A percentile compares a stretch with the other conserved stretches of the same genome.
Conservation (phyloP, 495 filamentous ascomycete genomes). For the Penicillium pancosmium region DNA sequence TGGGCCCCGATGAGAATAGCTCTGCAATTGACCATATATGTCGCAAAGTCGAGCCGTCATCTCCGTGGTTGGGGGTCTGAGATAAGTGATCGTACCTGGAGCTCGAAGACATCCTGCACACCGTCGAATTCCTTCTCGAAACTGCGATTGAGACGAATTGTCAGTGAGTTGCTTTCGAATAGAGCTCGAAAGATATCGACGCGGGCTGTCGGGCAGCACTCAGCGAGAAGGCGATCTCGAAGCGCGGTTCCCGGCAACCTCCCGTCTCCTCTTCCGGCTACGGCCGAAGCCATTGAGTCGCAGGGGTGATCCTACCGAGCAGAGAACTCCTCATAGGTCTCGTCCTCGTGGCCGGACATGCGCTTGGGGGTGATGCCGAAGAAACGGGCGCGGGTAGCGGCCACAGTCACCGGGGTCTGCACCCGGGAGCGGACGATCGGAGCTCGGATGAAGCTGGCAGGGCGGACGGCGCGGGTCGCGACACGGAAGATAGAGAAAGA, state of each 20-base stretch:
- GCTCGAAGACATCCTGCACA: slow-evolving; percentile 99
- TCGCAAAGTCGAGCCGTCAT: slow-evolving; percentile 15
- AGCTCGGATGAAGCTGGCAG: slow-evolving; percentile 59
- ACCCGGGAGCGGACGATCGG: slow-evolving; percentile 60
- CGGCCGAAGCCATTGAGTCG: slow-evolving; percentile 32
- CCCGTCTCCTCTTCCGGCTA: slow-evolving; percentile 12
- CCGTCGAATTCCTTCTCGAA: slow-evolving; percentile 99
- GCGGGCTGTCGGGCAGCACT: slow-evolving; percentile 16
- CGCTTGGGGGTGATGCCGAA: slow-evolving; percentile 71
- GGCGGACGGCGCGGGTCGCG: slow-evolving; percentile 68
- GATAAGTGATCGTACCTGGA: slow-evolving; percentile 72
- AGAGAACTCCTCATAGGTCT: slow-evolving; percentile 99
- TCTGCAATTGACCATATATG: slow-evolving; percentile 5
- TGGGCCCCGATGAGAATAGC: background rate
- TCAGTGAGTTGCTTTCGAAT: slow-evolving; percentile 20
- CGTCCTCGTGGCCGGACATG: slow-evolving; percentile 70
- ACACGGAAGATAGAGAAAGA: slow-evolving; percentile 69
- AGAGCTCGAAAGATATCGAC: slow-evolving; percentile 7
- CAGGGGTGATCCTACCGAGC: slow-evolving; percentile 72
- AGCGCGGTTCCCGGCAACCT: slow-evolving; percentile 6
- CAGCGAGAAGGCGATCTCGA: slow-evolving; percentile 6
- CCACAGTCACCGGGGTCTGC: slow-evolving; percentile 54
- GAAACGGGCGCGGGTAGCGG: slow-evolving; percentile 55
- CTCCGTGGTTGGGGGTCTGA: slow-evolving; percentile 5
- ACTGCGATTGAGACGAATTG: slow-evolving; percentile 52